Conservation (phyloP, 192 early-diverging fungal species). For the Podila epicladia region DNA sequence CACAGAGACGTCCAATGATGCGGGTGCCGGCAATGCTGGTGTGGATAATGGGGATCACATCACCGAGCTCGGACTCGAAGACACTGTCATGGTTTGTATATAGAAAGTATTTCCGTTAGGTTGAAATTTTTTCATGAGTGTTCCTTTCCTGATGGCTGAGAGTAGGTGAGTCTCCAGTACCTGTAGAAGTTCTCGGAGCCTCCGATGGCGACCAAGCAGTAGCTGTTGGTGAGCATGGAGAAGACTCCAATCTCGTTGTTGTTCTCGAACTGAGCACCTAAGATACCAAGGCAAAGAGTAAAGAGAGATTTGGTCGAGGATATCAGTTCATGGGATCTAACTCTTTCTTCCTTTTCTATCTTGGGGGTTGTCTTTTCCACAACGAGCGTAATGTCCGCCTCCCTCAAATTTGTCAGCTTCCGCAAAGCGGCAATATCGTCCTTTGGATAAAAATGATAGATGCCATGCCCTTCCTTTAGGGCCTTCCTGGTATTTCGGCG, state of each 20-base stretch:
- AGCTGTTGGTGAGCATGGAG: slow-evolving; percentile 96
- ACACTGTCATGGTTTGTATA: slow-evolving; percentile 61
- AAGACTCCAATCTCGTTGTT: slow-evolving; percentile 99
- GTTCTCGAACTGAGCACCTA: slow-evolving; percentile 98
- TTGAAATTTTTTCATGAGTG: too few relatives aligned
- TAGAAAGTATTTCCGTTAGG: too few relatives aligned
- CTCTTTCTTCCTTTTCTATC: too few relatives aligned
- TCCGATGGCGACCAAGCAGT: slow-evolving; percentile 96
- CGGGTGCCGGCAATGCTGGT: slow-evolving; percentile 97
- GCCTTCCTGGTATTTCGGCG: too few relatives aligned
- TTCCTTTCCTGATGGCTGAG: background rate
- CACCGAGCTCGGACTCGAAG: slow-evolving; percentile 94
- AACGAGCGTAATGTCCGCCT: too few relatives aligned
- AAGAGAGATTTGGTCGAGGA: background rate
- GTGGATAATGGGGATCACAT: slow-evolving; percentile 96
- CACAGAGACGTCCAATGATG: slow-evolving; percentile 94
- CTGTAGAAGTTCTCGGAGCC: slow-evolving; percentile 99
- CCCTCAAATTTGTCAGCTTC: too few relatives aligned
- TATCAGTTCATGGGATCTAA: background rate
- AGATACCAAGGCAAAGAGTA: background rate
- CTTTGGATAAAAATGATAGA: too few relatives aligned
- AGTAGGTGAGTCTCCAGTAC: slow-evolving; percentile 44
- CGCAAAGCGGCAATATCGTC: too few relatives aligned
- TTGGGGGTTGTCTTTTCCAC: too few relatives aligned
- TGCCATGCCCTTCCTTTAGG: too few relatives aligned